Base-by-base conservation (phyloP, 192 early-diverging fungal genomes). In the Lunasporangiospora selenospora region DNA sequence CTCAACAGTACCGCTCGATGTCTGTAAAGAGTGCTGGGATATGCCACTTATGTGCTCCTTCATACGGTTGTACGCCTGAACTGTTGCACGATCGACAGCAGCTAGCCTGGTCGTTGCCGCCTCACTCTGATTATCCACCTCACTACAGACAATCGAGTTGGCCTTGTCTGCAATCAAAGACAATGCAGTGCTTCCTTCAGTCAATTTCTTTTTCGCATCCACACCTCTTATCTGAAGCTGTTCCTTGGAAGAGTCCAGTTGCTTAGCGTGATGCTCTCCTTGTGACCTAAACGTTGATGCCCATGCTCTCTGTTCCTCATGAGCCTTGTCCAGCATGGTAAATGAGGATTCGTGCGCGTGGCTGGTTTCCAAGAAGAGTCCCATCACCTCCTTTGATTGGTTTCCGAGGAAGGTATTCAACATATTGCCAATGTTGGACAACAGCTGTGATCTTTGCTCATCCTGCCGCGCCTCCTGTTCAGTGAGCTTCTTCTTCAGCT, bases 241-340 rank as follows among this genome's bases (percentile, higher is more conserved):
- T 6, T 32, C 18, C 30, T 55, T 13, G n/a, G 61, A 58, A 18
- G 24, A 41, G 10, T 19, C 43, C 8, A 73, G 49, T 19, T 52
- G 54, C 8, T 58, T 43, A 6, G 58, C 33, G 29, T 31, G 46
- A 10, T 53, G 23, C 2, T 55, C 30, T 30, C 59, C 60, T 12
- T 52, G 39, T 9, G 33, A 34, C 2, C 39, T 47, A 38, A 63
- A 58, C 12, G 52, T 34, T 38, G 29, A 10, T 2, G 49, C 19
- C 69, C 69, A 73, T 26, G 47, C 19, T 27, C 31, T 38, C 26
- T 73, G 69, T 13, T 62, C 27, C 4, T 33, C n/a, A 37, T 73
- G 60, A 31, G 55, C 61, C 0, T 12, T 15, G 23, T 39, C 42
- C 36, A 73, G 18, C 12, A 59, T 48, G 1, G 18, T 6, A 0